Conservation (phyloP, 139 green algal genomes). For the Nannochloris sp. region DNA sequence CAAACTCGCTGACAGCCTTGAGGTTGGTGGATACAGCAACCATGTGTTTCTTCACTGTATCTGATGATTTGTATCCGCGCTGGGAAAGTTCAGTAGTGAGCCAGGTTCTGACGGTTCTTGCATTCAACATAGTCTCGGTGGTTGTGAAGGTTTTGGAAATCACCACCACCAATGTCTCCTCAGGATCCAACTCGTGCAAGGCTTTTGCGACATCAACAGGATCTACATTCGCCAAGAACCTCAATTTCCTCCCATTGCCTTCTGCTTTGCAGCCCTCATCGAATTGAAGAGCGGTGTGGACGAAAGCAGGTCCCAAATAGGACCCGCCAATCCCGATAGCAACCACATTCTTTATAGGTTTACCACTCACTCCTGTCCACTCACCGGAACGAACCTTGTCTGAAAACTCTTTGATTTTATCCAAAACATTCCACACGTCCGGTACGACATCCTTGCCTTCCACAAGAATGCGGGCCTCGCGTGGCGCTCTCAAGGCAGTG, state of each 20-base stretch:
- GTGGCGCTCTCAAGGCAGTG: slow-evolving; percentile 75
- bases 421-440: slow-evolving; percentile 93
- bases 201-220: slow-evolving; percentile 93
- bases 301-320: slow-evolving; percentile 96
- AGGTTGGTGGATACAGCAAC: slow-evolving; percentile 89
- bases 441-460: slow-evolving; percentile 74
- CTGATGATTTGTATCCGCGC: slow-evolving; percentile 18
- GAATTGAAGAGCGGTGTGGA: slow-evolving; percentile 90
- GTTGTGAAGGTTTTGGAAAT: slow-evolving; percentile 99
- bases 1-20: slow-evolving; percentile 98
- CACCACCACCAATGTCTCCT: slow-evolving; percentile 89
- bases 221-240: slow-evolving; percentile 98
- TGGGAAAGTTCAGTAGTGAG: slow-evolving; percentile 64
- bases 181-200: slow-evolving; percentile 71
- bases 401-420: slow-evolving; percentile 95
- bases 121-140: slow-evolving; percentile 99
- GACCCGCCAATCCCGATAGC: slow-evolving; percentile 94
- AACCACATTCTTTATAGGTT: slow-evolving; percentile 92
- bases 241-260: slow-evolving; percentile 60
- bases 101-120: slow-evolving; percentile 84
- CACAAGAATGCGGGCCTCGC: slow-evolving; percentile 43
- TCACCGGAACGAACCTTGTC: slow-evolving; percentile 54
- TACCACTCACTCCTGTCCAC: slow-evolving; percentile 87
- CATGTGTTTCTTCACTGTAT: slow-evolving; percentile 71
- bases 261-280: slow-evolving; percentile 28